Conservation (phyloP, 495 filamentous ascomycete species). For the Neurospora terricola region DNA sequence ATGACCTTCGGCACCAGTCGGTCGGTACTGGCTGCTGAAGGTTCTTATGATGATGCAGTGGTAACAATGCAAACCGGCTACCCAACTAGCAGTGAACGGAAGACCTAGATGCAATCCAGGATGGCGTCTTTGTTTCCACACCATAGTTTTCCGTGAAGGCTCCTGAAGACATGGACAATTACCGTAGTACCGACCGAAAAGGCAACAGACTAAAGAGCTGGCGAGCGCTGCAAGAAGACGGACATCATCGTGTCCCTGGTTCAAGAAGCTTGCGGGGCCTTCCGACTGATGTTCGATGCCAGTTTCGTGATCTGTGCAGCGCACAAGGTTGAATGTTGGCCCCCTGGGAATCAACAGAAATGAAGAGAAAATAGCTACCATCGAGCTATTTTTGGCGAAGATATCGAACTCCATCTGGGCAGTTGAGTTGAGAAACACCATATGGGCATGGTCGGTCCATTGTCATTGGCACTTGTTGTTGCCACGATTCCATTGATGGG, state of each 20-base stretch:
- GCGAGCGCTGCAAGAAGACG: neutral
- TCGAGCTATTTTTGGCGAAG: neutral
- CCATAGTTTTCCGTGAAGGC: neutral
- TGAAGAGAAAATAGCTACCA: neutral
- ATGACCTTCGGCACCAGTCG: neutral
- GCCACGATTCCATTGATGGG: neutral
- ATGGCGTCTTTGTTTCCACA: neutral
- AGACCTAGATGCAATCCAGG: neutral
- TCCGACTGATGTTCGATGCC: neutral
- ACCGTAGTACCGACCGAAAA: neutral
- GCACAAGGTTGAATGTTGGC: neutral
- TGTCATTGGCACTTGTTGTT: neutral
- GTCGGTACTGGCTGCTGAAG: neutral
- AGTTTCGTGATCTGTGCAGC: neutral
- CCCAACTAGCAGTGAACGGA: neutral
- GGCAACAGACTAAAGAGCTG: neutral
- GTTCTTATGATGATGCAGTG: neutral
- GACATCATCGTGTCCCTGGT: neutral
- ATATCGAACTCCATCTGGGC: neutral
- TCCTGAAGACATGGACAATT: neutral
- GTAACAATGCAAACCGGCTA: neutral
- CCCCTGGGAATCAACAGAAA: neutral
- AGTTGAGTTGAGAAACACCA: neutral
- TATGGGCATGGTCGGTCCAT: neutral
- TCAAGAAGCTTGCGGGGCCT: neutral